Base-by-base conservation (phyloP, 129 eudicot species). In the Daucus carota region DNA sequence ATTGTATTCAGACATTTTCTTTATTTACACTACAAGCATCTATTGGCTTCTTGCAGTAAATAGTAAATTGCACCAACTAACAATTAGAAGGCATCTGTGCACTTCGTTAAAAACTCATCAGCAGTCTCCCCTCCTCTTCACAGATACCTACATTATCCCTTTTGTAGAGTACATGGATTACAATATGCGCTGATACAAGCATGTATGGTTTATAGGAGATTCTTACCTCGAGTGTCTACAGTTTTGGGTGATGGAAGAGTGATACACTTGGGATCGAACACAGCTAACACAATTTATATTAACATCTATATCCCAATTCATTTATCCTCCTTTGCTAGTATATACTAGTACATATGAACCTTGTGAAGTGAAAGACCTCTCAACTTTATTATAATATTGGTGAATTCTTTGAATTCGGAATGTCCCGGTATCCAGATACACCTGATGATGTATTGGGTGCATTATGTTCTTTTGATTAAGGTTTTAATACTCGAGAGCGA, bases 161-260 rank as follows among this genome's bases (percentile, higher is more conserved):
- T n/a, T 4, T 9, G 65, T 57, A 57, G 32, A 57, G 65, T 57
- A n/a, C 26, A 50, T 3, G 32, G 65, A 57, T n/a, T 24, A n/a
- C 16, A 57, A 57, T 57, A 57, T 9, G 29, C 65, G 29, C 65
- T 57, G 65, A 57, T 57, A 24, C 29, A 54, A n/a, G 5, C 59
- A 50, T 54, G 20, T 8, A 54, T n/a, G 65, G 10, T n/a, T n/a
- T 57, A 24, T 31, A 57, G 65, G 16, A 24, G 15, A n/a, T n/a
- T 57, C 63, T n/a, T n/a, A 57, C 65, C 16, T 57, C 6, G 6
- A 57, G 65, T 57, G 65, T n/a, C 31, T 31, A 57, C 32, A 57
- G 65, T 57, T n/a, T 57, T 57, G 65, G 65, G 65, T n/a, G 65
- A 57, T n/a, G 31, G 65, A 57, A 54, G 29, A 54, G 63, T 24